phyloP scores from a whole-genome alignment of 768 basidiomycete species.

The Boletus barrowsii region DNA sequence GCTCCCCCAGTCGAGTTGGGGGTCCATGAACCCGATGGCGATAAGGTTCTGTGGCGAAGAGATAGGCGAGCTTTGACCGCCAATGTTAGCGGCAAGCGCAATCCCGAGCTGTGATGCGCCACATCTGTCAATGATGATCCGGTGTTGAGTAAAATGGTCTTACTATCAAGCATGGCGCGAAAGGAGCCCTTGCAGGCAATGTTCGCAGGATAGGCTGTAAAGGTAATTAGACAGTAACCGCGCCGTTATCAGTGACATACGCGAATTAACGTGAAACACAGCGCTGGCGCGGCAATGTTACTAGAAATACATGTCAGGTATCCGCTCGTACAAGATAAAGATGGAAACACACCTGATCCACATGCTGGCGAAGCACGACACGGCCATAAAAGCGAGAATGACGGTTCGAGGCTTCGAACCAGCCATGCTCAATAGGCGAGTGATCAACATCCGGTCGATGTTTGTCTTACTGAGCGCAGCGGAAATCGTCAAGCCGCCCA shows the following conservation, averaged over 20 bases:
- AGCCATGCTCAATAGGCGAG: constrained; percentile 84
- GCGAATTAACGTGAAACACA: constrained; percentile 94
- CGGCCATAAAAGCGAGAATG: constrained; percentile 90
- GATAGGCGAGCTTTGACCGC: constrained; percentile 95
- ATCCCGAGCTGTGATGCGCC: constrained; percentile 70
- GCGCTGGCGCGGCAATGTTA: constrained; percentile 96
- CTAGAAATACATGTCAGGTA: constrained; percentile 35
- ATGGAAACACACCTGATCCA: constrained; percentile 79
- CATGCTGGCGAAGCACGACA: constrained; percentile 98
- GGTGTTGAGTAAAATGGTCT: constrained; percentile 29
- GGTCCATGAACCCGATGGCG: constrained; percentile 83
- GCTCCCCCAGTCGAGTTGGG: constrained; percentile 77
- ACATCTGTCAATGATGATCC: background rate
- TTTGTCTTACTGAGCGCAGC: constrained; percentile 94
- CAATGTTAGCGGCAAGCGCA: constrained; percentile 97
- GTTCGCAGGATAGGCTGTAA: constrained; percentile 88
- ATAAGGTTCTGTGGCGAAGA: constrained; percentile 98
- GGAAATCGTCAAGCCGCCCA: constrained; percentile 97
- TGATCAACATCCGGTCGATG: constrained; percentile 89
- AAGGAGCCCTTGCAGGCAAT: constrained; percentile 79
- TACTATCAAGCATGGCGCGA: constrained; percentile 90
- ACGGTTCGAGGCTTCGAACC: constrained; percentile 86
- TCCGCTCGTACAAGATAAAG: background rate
- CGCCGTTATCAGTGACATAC: constrained; percentile 41
- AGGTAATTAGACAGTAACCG: constrained; percentile 1